phyloP scores from a whole-genome alignment of 352 stramenopile species.

The Pilasporangium apinafurcum region DNA sequence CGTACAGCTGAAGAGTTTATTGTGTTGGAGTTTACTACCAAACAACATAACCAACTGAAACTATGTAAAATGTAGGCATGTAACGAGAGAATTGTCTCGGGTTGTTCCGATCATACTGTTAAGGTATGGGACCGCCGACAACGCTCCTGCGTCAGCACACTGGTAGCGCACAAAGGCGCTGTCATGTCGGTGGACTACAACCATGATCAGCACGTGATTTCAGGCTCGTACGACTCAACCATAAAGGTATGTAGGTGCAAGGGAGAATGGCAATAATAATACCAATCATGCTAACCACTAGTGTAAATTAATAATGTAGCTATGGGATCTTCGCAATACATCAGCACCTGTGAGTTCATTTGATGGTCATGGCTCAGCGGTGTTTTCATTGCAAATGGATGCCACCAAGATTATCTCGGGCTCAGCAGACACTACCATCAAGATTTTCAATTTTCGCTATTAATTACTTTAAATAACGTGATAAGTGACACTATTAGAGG shows the following conservation, averaged over 20 bases:
- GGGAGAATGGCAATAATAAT: too few species aligned
- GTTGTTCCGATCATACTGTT: conserved; percentile 15
- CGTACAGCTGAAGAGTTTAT: neutral
- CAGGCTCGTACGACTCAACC: conserved; percentile 20
- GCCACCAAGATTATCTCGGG: conserved; percentile 21
- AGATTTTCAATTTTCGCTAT: conserved; percentile 28
- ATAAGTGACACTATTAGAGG: too few species aligned
- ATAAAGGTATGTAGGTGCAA: conserved; percentile 16
- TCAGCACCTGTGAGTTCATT: conserved; percentile 6
- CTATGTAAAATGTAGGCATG: conserved; percentile 5
- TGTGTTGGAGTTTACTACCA: too few species aligned
- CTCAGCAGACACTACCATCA: conserved; percentile 21
- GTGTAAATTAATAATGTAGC: neutral
- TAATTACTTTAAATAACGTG: too few species aligned
- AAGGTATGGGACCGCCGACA: conserved; percentile 24
- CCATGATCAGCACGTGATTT: conserved; percentile 11
- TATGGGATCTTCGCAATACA: conserved; percentile 16
- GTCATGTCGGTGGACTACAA: conserved; percentile 23
- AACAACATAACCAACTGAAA: too few species aligned
- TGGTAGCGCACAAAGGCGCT: conserved; percentile 11
- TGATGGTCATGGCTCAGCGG: conserved; percentile 18
- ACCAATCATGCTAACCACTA: too few species aligned
- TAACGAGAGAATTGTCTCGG: conserved; percentile 8
- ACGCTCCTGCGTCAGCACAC: conserved; percentile 6
- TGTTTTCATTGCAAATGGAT: conserved; percentile 27